Conservation (phyloP, 495 filamentous ascomycete genomes). For the Astrothelium macrocarpum region DNA sequence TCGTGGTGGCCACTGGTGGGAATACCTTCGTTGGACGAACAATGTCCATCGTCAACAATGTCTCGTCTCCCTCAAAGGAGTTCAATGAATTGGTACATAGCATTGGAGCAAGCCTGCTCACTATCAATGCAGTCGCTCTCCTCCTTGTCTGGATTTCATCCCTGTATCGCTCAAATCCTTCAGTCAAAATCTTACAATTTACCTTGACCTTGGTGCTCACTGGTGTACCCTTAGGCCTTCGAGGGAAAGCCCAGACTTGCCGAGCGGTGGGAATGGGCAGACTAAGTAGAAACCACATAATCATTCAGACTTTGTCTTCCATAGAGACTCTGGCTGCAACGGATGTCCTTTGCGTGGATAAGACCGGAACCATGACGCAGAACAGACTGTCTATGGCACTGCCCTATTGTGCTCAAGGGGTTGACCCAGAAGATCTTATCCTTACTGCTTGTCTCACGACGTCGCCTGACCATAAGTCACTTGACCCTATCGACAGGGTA, state of each 20-base stretch:
- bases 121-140: slow-evolving; percentile 63
- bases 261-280: slow-evolving; percentile 65
- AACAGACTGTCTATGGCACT: slow-evolving; percentile 67
- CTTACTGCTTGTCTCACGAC: slow-evolving; percentile 63
- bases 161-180: slow-evolving; percentile 57
- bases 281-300: slow-evolving; percentile 62
- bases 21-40: slow-evolving; percentile 66
- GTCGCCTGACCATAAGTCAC: slow-evolving; percentile 65
- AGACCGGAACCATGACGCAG: slow-evolving; percentile 58
- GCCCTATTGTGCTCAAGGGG: slow-evolving; percentile 62
- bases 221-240: slow-evolving; percentile 68
- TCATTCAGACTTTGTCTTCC: slow-evolving; percentile 65
- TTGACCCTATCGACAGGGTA: slow-evolving; percentile 69
- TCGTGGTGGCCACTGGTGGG: slow-evolving; percentile 52
- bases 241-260: slow-evolving; percentile 62
- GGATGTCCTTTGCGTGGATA: slow-evolving; percentile 66
- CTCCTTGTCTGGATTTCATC: slow-evolving; percentile 62
- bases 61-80: slow-evolving; percentile 55
- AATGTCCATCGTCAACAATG: slow-evolving; percentile 58
- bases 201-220: slow-evolving; percentile 59
- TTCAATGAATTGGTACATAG: slow-evolving; percentile 77
- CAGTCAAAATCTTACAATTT: slow-evolving; percentile 50
- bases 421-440: slow-evolving; percentile 74
- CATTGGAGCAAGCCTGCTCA: slow-evolving; percentile 56
- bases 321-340: slow-evolving; percentile 69